Base-by-base conservation (phyloP, 1,284 basidiomycete genomes). In the Schizophyllum commune region DNA sequence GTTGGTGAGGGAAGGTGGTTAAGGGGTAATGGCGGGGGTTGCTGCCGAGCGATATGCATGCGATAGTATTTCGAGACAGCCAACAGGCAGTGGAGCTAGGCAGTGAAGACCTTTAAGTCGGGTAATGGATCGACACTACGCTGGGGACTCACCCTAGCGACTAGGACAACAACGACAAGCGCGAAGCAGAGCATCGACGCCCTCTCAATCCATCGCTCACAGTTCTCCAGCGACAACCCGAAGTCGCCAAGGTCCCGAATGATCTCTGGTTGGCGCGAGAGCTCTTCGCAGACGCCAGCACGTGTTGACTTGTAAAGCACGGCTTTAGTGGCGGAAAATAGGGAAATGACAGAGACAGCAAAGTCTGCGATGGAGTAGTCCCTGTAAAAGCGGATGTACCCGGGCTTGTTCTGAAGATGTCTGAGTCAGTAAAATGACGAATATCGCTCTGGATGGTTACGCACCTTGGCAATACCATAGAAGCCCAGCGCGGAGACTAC, bases 331-430 rank as follows among this genome's bases (percentile, higher is more conserved):
- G 80, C 79, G 39, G 39, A 47, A 8, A 47, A 47, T 11, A 47
- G 39, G 39, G 13, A 13, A 47, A 83, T 60, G 22, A 80, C 70
- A 6, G 86, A 81, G 33, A 81, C 79, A 59, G 87, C 73, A 67
- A 90, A 83, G 72, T 91, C 88, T 58, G 84, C 88, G 65, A 89
- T 83, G 57, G 86, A 84, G 65, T 86, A 90, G 72, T 89, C 88
- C 65, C 89, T 79, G 71, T 83, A 84, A 64, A 85, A 81, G 61
- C 85, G 83, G 55, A 87, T 77, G 61, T 81, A 79, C 8, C 79
- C 72, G 4, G 82, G 75, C 60, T 79, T 77, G 66, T 76, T 77
- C 86, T 88, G 67, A 47, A 56, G 61, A 57, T 55, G 65, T 58
- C 60, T 27, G 27, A 58, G 52, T 34, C 60, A 39, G 27, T 51